Evolutionary conservation across 2,329 filamentous ascomycete species (phyloP).

Genomic region (Colletotrichum brevisporum): DNA sequence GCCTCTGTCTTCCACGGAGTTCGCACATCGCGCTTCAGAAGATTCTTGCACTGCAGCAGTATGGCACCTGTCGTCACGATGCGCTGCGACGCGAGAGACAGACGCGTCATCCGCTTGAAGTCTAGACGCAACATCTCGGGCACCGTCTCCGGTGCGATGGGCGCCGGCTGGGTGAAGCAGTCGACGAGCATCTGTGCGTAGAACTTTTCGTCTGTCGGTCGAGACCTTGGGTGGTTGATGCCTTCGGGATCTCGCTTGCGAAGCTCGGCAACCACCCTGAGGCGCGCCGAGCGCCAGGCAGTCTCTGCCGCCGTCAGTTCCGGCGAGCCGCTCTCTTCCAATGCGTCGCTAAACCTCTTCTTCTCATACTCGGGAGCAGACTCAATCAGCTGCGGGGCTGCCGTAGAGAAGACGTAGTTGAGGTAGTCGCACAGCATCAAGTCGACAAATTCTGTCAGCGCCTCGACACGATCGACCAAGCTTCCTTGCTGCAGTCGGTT

Average conservation of each 20-base stretch:
- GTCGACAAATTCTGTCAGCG: conserved; percentile 82
- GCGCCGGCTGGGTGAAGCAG: conserved; percentile 77
- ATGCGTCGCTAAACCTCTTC: conserved; percentile 77
- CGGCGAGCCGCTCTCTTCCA: conserved; percentile 66
- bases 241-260: conserved; percentile 78
- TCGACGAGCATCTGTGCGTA: conserved; percentile 84
- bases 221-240: conserved; percentile 72
- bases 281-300: conserved; percentile 76
- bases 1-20: conserved; percentile 84
- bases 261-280: conserved; percentile 75
- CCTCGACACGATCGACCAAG: conserved; percentile 82
- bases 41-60: conserved; percentile 84
- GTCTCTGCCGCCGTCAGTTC: conserved; percentile 72
- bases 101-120: conserved; percentile 67
- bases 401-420: conserved; percentile 82
- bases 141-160: conserved; percentile 66
- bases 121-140: conserved; percentile 84
- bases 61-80: conserved; percentile 83
- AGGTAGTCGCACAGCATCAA: conserved; percentile 85
- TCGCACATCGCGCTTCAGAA: conserved; percentile 85
- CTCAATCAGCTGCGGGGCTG: conserved; percentile 79
- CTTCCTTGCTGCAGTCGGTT: conserved; percentile 72
- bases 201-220: conserved; percentile 77
- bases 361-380: conserved; percentile 81
- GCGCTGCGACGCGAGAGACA: conserved; percentile 59